phyloP scores from a whole-genome alignment of 164 flowering plant species.

The Berberis vulgaris region DNA sequence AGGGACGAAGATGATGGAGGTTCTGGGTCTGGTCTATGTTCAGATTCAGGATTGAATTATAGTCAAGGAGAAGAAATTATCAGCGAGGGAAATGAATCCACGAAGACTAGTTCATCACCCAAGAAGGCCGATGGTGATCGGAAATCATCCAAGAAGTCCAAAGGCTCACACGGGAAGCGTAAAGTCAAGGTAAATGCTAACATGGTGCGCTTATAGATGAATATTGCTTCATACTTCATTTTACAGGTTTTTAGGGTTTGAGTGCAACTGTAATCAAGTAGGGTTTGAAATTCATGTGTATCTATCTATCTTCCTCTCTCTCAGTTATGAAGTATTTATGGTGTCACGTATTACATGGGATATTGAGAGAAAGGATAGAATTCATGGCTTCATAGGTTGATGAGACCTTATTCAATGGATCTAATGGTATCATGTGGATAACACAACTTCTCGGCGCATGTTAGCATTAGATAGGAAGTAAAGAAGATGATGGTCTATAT shows the following conservation, averaged over 20 bases:
- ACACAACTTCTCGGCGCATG: too few species aligned
- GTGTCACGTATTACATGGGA: conserved; percentile 7
- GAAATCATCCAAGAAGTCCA: conserved; percentile 19
- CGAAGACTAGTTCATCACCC: conserved; percentile 1
- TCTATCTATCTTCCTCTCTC: neutral
- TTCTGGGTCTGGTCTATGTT: conserved; percentile 12
- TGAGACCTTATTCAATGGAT: neutral
- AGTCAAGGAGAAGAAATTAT: conserved; percentile 34
- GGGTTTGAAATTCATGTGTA: neutral
- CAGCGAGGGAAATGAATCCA: conserved; percentile 30
- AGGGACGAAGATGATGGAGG: conserved; percentile 31
- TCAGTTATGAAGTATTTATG: neutral
- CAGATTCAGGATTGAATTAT: conserved; percentile 14
- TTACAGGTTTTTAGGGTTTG: too few species aligned
- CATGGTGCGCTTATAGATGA: too few species aligned
- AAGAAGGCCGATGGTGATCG: conserved; percentile 23
- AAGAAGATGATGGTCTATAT: too few species aligned
- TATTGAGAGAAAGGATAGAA: neutral
- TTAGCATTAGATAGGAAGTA: too few species aligned
- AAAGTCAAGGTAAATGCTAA: conserved; percentile 43
- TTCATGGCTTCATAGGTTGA: neutral
- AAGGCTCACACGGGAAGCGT: conserved; percentile 44
- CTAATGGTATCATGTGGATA: too few species aligned
- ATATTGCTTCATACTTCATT: too few species aligned
- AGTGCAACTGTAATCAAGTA: too few species aligned